Percentiles rank a stretch among this genome's conserved stretches.
Conservation (phyloP, 1,284 basidiomycete species). For the Tranzscheliella williamsii region DNA sequence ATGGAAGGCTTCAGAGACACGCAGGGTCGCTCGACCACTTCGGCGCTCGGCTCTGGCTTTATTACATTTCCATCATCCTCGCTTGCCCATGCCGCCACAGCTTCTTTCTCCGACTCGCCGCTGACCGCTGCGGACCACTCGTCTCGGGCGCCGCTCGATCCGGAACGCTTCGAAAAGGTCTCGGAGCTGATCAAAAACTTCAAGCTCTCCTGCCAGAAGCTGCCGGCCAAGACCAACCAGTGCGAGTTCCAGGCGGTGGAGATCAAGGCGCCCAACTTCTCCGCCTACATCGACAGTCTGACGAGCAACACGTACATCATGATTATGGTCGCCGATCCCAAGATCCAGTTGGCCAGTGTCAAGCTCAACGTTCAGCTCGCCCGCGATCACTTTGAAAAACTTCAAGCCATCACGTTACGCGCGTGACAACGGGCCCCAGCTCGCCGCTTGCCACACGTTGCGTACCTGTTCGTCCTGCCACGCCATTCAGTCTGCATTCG, state of each 20-base stretch:
- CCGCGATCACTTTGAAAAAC: constrained; percentile 72
- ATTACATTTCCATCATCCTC: constrained; percentile 2
- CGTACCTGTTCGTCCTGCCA: background rate
- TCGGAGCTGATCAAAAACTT: constrained; percentile 94
- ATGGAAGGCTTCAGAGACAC: constrained; percentile 39
- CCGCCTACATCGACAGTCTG: constrained; percentile 89
- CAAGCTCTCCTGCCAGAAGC: constrained; percentile 74
- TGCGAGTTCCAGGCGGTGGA: constrained; percentile 58
- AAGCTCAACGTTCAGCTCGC: constrained; percentile 81
- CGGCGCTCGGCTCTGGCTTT: constrained; percentile 16
- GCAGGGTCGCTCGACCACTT: constrained; percentile 5
- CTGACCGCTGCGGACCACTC: background rate
- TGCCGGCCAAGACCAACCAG: constrained; percentile 16
- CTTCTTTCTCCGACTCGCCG: background rate
- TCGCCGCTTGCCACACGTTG: too few relatives aligned
- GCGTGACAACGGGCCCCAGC: constrained; percentile 4
- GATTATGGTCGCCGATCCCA: constrained; percentile 81
- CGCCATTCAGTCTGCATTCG: background rate
- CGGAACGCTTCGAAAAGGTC: constrained; percentile 90
- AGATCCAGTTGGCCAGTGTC: constrained; percentile 80
- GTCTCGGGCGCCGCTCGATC: constrained; percentile 64
- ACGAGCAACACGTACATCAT: constrained; percentile 93
- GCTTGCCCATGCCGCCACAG: background rate
- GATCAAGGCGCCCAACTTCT: constrained; percentile 66
- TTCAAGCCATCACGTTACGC: constrained; percentile 47